These are phyloP conservation scores for Citrus australasica DNA, from an alignment of 345 rosid species.

Conservation along the genomic window DNA sequence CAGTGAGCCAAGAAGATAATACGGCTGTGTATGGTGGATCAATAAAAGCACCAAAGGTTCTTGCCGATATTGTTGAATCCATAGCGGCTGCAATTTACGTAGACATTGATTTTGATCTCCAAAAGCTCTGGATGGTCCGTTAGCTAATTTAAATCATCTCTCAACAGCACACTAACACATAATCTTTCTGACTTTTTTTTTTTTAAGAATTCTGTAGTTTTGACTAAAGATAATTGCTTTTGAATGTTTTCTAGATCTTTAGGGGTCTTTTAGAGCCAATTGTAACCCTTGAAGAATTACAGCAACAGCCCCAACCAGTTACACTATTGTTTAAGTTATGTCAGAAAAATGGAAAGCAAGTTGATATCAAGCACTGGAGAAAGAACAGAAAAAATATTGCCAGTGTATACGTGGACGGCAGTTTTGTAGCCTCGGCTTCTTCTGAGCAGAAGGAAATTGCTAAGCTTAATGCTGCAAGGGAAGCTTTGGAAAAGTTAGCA, in stretches of 20 bases:
- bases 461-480: conserved; percentile 63
- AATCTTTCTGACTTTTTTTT: neutral
- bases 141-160: neutral
- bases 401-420: conserved; percentile 49
- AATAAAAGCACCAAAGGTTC: conserved; percentile 77
- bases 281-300: conserved; percentile 47
- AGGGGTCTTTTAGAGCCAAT: conserved; percentile 72
- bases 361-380: conserved; percentile 40
- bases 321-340: conserved; percentile 51
- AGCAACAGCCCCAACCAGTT: conserved; percentile 69
- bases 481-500: conserved; percentile 46
- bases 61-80: conserved; percentile 77
- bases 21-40: conserved; percentile 51
- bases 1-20: conserved; percentile 49
- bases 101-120: conserved; percentile 55
- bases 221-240: neutral
- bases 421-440: conserved; percentile 42
- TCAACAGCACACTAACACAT: neutral
- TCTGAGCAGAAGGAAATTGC: conserved; percentile 64
- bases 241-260: conserved; percentile 43
- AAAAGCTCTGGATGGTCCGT: conserved; percentile 69
- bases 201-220: neutral
- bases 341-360: conserved; percentile 57
- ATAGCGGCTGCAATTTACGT: conserved; percentile 69
- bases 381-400: conserved; percentile 33